Conservation (phyloP, 2,329 filamentous ascomycete species). For the Waltergamsia citrina region DNA sequence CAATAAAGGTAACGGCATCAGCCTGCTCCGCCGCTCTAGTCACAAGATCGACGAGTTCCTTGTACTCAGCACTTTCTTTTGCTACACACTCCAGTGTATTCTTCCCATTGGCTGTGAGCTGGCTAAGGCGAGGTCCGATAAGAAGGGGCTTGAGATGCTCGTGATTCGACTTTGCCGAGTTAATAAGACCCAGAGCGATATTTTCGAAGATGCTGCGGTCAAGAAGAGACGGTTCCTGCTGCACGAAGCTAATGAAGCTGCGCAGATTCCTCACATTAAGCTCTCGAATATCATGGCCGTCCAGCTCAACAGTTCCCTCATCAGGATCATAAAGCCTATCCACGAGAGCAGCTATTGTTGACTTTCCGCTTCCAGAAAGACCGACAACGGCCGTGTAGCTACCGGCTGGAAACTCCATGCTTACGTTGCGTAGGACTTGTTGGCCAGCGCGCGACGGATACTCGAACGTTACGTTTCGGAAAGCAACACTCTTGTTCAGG, state of each 20-base stretch:
- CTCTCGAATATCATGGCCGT: constrained; percentile 9
- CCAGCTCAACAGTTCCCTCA: constrained; percentile 15
- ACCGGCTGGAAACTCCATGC: constrained; percentile 70
- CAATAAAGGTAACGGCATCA: constrained; percentile 4
- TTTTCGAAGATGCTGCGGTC: constrained; percentile 31
- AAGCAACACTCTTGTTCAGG: constrained; percentile 14
- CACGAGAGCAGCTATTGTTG: constrained; percentile 23
- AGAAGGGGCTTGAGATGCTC: constrained; percentile 26
- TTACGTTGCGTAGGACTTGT: constrained; percentile 76
- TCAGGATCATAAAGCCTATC: constrained; percentile 11
- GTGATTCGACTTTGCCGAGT: constrained; percentile 34
- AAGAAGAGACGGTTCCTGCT: constrained; percentile 38
- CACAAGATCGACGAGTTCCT: constrained; percentile 5
- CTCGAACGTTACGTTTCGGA: constrained; percentile 56
- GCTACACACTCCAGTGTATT: not conserved
- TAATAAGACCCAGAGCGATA: constrained; percentile 12
- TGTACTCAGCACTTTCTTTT: not conserved
- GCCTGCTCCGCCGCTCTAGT: constrained; percentile 4
- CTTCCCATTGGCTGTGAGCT: constrained; percentile 7
- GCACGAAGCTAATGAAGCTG: constrained; percentile 32
- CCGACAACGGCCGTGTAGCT: constrained; percentile 92
- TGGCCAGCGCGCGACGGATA: constrained; percentile 92
- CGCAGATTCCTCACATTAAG: constrained; percentile 33
- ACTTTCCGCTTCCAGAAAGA: constrained; percentile 90
- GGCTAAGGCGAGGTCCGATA: constrained; percentile 29